Evolutionary conservation across 2,329 filamentous ascomycete species (phyloP), one percentile per base, ranked within the genome.

Genomic region (Aspergillus sp.): DNA sequence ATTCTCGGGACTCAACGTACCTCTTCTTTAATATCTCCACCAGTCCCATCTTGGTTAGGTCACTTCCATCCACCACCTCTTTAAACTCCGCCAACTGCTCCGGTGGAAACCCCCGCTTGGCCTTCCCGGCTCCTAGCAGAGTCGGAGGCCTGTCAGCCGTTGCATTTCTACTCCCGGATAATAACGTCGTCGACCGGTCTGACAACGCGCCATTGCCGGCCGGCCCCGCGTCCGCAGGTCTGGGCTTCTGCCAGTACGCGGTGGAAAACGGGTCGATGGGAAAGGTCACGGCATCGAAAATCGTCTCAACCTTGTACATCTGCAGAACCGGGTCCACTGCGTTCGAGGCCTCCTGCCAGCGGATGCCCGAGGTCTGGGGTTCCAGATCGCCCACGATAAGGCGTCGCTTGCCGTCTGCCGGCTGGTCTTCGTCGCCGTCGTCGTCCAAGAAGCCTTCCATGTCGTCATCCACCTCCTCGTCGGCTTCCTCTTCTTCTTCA

Each of bases 371-470:
- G 61, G 78, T 86, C 38, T 85, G 73, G 0, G 89, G 88, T 59
- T 90, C 80, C 58, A 94, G 75, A 53, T 87, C 82, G 29, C 82
- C 81, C 30, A 73, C 79, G 57, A 78, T 71, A 5, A 77, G 65
- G 69, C 83, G 66, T 63, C 78, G 71, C 73, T 79, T 77, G 64
- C 74, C 53, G 68, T 73, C 62, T 67, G 70, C 49, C 70, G 78
- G 59, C 5, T 65, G 58, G 66, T 93, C 87, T 45, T 94, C 87
- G 4, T 87, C 87, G 45, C 94, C 87, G 4, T 87, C 87, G 57
- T 94, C 88, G 56, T 95, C 90, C 1, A 96, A 73, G 60, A 96
- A 96, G 12, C 82, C 90, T 3, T 88, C 87, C 82, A 95, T 85
- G 49, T 94, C 89, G 52, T 87, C 85, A 10, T 87, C 85, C n/a